Evolutionary conservation across 2,329 filamentous ascomycete genomes (phyloP).

Genomic region (Xylariaceae sp.): DNA sequence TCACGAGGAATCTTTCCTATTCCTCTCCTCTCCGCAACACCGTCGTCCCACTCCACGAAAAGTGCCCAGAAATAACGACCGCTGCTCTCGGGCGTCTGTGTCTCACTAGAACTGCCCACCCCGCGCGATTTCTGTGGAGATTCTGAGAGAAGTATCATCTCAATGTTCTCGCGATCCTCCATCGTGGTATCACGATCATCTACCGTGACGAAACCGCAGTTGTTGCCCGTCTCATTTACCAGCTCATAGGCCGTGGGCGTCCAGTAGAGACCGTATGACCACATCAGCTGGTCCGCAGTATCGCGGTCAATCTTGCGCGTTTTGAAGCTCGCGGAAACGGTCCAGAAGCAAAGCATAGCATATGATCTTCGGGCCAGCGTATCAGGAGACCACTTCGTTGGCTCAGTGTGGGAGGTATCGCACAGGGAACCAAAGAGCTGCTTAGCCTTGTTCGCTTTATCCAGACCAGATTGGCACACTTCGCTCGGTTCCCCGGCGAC

Average conservation of each 20-base stretch:
- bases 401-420: slow-evolving; percentile 7
- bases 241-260: slow-evolving; percentile 9
- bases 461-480: slow-evolving; percentile 3
- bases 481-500: slow-evolving; percentile 5
- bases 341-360: slow-evolving; percentile 12
- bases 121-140: slow-evolving; percentile 7
- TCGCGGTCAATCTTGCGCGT: slow-evolving; percentile 8
- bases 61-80: slow-evolving; percentile 13
- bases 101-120: neutral
- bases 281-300: slow-evolving; percentile 10
- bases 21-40: slow-evolving; percentile 13
- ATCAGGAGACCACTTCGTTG: slow-evolving; percentile 1
- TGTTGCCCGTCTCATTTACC: slow-evolving; percentile 3
- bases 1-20: slow-evolving; percentile 12
- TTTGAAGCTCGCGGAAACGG: slow-evolving; percentile 6
- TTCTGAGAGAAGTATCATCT: slow-evolving; percentile 11
- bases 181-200: slow-evolving; percentile 4
- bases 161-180: slow-evolving; percentile 1
- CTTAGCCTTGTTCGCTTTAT: slow-evolving; percentile 4
- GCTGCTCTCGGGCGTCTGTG: neutral
- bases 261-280: slow-evolving; percentile 13
- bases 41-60: slow-evolving; percentile 9
- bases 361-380: slow-evolving; percentile 1
- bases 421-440: slow-evolving; percentile 8
- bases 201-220: slow-evolving; percentile 11